phyloP scores from a whole-genome alignment of 2,329 filamentous ascomycete genomes.

The Stagonosporopsis vannaccii region DNA sequence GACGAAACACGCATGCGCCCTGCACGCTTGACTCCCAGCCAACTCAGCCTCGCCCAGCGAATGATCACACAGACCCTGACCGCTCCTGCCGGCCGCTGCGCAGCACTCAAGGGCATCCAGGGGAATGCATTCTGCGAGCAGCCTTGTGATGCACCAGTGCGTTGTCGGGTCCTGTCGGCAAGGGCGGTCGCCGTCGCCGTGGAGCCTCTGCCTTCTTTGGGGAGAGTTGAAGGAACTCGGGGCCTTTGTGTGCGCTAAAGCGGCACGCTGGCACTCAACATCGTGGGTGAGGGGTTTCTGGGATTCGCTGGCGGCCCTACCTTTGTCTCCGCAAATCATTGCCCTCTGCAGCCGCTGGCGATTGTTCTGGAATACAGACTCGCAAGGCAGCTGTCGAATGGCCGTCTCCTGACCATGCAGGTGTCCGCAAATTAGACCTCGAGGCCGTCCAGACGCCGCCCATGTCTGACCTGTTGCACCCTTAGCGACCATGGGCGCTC shows the following conservation, averaged over 20 bases:
- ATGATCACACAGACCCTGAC: constrained; percentile 35
- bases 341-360: constrained; percentile 20
- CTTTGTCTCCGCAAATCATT: constrained; percentile 31
- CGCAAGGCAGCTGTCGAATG: constrained; percentile 3
- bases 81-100: constrained; percentile 31
- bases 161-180: constrained; percentile 26
- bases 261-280: constrained; percentile 4
- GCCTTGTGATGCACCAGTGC: constrained; percentile 18
- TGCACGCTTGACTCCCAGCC: constrained; percentile 34
- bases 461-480: constrained; percentile 20
- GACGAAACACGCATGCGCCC: constrained; percentile 35
- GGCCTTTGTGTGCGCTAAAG: constrained; percentile 5
- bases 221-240: not conserved
- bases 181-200: constrained; percentile 26
- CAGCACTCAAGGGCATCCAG: constrained; percentile 26
- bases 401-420: constrained; percentile 13
- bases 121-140: constrained; percentile 32
- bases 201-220: constrained; percentile 10
- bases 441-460: constrained; percentile 16
- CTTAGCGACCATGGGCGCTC: constrained; percentile 10
- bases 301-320: constrained; percentile 13
- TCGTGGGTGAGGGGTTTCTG: constrained; percentile 11
- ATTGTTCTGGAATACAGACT: constrained; percentile 34
- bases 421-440: not conserved
- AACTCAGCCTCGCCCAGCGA: constrained; percentile 29